Evolutionary conservation across 257 asterid species (phyloP), one percentile per base, ranked within the genome.

Genomic region (Oldenlandia corymbosa): DNA sequence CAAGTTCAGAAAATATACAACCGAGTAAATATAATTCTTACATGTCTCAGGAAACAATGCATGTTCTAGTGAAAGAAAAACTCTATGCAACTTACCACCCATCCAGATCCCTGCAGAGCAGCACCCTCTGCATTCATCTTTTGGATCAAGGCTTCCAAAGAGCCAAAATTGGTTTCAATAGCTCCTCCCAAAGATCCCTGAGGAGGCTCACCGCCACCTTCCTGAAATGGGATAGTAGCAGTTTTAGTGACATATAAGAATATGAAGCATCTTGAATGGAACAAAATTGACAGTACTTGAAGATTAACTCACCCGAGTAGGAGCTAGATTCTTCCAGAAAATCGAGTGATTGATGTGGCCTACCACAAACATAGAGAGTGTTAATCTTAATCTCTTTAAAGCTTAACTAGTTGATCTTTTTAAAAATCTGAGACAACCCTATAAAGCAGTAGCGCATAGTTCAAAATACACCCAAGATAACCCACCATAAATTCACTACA

Each of bases 261-360:
- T 34, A 56, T 16, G 26, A 34, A 34, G 39, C 4, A 34, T 34
- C n/a, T 12, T 27, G 6, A 56, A 7, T 27, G 58, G 34, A 54
- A 61, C 48, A 53, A 51, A 17, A 16, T 27, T 1, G n/a, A 65
- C 28, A 53, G 39, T 13, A 24, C 31, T 30, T 14, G 49, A 46
- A 36, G 56, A 68, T 68, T 39, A 64, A 78, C 93, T 69, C 77
- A 88, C 96, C 55, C 77, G 77, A 67, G 71, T 65, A 34, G 97
- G 95, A 54, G 96, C 85, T 72, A 91, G 94, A 73, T 85, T 91
- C 77, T 86, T 81, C 97, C 97, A 91, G 85, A 91, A 91, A 65
- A 91, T 85, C 14, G 97, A 84, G 84, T 91, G 97, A 64, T 88
- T 91, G 63, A 91, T 68, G 66, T 91, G 97, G 74, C 96, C 97